phyloP scores from a whole-genome alignment of 352 stramenopile genomes.

The Globisporangium radiosum region DNA sequence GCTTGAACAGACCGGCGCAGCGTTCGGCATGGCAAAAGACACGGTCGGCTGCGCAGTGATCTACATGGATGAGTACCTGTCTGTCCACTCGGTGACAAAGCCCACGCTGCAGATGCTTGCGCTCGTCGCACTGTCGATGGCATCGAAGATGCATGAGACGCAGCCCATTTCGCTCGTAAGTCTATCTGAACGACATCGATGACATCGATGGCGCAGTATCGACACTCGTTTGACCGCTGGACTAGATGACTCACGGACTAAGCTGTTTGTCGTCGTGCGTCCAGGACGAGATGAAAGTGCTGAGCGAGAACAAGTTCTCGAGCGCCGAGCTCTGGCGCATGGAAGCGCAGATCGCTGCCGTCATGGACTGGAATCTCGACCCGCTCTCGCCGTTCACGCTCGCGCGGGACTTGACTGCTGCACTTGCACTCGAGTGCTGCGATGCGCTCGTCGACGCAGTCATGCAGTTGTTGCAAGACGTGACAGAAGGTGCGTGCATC shows the following conservation, averaged over 20 bases:
- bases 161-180: conserved; percentile 12
- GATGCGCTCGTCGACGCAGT: background rate
- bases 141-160: conserved; percentile 14
- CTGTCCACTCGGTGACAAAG: conserved; percentile 10
- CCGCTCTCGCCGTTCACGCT: conserved; percentile 33
- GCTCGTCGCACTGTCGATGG: conserved; percentile 9
- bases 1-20: conserved; percentile 5
- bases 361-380: conserved; percentile 28
- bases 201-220: too few species aligned
- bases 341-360: conserved; percentile 25
- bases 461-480: conserved; percentile 6
- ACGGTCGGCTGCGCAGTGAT: conserved; percentile 10
- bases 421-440: background rate
- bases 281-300: conserved; percentile 40
- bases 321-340: conserved; percentile 28
- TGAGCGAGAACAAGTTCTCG: conserved; percentile 41
- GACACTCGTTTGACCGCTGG: background rate
- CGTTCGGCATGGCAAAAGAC: conserved; percentile 14
- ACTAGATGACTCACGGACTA: background rate
- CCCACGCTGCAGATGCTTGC: conserved; percentile 10
- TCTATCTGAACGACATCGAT: background rate
- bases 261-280: too few species aligned
- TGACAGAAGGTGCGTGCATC: conserved; percentile 10
- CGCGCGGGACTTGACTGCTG: conserved; percentile 24
- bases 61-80: conserved; percentile 12